Conservation (phyloP, 768 basidiomycete genomes). For the Serendipita vermifera region DNA sequence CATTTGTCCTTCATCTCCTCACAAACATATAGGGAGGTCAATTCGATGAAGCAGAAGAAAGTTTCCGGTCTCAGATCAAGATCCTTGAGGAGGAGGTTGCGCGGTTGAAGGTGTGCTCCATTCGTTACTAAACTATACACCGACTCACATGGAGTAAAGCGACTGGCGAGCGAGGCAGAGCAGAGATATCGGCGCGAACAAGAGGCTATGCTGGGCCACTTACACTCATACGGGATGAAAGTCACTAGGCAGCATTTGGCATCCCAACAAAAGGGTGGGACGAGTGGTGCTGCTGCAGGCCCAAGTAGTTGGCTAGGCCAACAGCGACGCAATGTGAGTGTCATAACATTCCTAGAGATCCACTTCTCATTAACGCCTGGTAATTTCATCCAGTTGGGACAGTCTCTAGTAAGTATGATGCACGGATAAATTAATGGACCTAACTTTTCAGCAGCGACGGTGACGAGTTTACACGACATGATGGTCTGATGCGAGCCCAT, state of each 20-base stretch:
- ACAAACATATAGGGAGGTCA: conserved; percentile 27
- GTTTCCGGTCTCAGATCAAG: conserved; percentile 50
- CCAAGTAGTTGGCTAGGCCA: conserved; percentile 59
- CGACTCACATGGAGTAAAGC: conserved; percentile 24
- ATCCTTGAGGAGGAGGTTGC: conserved; percentile 50
- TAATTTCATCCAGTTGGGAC: neutral
- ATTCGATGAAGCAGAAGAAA: conserved; percentile 62
- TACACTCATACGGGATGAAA: conserved; percentile 59
- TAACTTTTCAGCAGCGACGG: no score
- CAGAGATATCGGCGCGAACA: conserved; percentile 64
- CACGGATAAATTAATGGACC: no score
- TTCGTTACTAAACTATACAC: neutral
- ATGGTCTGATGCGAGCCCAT: no score
- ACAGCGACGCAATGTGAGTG: conserved; percentile 42
- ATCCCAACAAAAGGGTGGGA: conserved; percentile 26
- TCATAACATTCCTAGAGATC: no score
- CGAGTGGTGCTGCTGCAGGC: conserved; percentile 26
- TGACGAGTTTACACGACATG: no score
- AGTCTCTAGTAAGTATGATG: neutral
- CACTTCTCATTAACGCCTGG: neutral
- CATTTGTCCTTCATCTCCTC: neutral
- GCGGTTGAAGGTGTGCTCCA: conserved; percentile 26
- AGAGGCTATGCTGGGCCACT: conserved; percentile 61
- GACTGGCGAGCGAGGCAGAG: conserved; percentile 38
- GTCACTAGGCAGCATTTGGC: conserved; percentile 47